Evolutionary conservation across 176 grass and related monocot species (phyloP).

Genomic region (Oryza punctata): DNA sequence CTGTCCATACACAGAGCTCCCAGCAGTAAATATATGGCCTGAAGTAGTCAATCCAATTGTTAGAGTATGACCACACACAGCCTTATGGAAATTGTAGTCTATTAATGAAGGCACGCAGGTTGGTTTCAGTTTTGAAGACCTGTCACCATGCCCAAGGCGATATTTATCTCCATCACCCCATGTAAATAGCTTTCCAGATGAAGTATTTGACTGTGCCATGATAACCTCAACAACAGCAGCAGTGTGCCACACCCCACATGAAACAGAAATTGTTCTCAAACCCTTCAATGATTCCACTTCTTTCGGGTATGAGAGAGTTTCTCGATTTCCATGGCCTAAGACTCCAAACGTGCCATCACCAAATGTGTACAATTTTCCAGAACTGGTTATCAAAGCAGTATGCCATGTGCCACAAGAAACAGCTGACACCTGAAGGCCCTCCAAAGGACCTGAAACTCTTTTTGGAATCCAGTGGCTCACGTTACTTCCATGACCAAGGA

Average conservation of each 20-base stretch:
- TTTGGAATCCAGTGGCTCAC: slow-evolving; percentile 96
- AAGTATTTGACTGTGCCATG: slow-evolving; percentile 80
- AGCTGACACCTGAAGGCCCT: slow-evolving; percentile 75
- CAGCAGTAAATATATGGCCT: slow-evolving; percentile 87
- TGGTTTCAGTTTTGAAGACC: slow-evolving; percentile 72
- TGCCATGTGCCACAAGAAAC: slow-evolving; percentile 98
- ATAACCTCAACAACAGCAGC: slow-evolving; percentile 93
- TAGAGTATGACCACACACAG: slow-evolving; percentile 93
- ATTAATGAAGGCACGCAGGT: slow-evolving; percentile 90
- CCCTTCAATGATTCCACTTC: slow-evolving; percentile 92
- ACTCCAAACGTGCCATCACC: slow-evolving; percentile 97
- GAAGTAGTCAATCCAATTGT: slow-evolving; percentile 91
- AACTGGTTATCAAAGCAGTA: slow-evolving; percentile 78
- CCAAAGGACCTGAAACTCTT: slow-evolving; percentile 88
- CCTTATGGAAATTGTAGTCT: slow-evolving; percentile 93
- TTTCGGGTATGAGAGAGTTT: slow-evolving; percentile 66
- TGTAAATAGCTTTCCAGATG: slow-evolving; percentile 94
- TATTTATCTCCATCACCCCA: slow-evolving; percentile 99
- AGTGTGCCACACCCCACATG: slow-evolving; percentile 96
- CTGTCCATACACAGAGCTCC: slow-evolving; percentile 90
- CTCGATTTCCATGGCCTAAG: slow-evolving; percentile 87
- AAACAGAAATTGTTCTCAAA: slow-evolving; percentile 83
- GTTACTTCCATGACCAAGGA: slow-evolving; percentile 93
- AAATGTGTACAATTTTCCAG: slow-evolving; percentile 87
- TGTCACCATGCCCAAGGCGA: slow-evolving; percentile 92